These are phyloP conservation scores for Ceratopteris richardii DNA, from an alignment of 75 land plant genomes.

Conservation along the genomic window DNA sequence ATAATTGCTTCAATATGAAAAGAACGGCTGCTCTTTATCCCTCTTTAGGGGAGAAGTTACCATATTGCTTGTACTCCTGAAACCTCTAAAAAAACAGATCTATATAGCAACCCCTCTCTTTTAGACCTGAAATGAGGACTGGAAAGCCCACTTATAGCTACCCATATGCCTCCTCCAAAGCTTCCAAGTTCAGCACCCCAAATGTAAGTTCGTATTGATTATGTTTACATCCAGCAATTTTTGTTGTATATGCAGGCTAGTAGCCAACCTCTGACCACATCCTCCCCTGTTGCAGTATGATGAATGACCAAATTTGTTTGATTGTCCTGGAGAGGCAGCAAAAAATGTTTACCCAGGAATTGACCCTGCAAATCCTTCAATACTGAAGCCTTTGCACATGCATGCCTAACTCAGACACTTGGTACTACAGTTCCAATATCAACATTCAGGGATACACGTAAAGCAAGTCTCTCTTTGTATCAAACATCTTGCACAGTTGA, in stretches of 20 bases:
- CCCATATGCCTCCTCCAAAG: conserved; percentile 51
- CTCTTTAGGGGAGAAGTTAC: no score
- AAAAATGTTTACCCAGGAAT: conserved; percentile 62
- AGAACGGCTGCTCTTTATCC: no score
- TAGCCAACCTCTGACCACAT: no score
- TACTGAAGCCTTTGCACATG: conserved; percentile 46
- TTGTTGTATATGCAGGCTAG: conserved; percentile 62
- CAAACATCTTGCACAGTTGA: conserved; percentile 80
- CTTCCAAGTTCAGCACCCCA: conserved; percentile 7
- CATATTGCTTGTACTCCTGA: conserved; percentile 64
- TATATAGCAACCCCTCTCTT: conserved; percentile 84
- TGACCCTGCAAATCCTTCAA: conserved; percentile 39
- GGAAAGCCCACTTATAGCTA: conserved; percentile 50
- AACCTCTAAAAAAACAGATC: conserved; percentile 82
- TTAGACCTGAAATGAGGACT: conserved; percentile 47
- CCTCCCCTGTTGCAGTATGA: no score
- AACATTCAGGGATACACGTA: conserved; percentile 49
- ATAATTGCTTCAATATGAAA: no score
- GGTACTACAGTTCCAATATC: conserved; percentile 87
- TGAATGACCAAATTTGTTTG: no score
- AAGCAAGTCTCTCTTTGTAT: no score
- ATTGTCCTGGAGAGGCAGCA: conserved; percentile 33
- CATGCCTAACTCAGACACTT: conserved; percentile 39
- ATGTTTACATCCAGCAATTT: conserved; percentile 16
- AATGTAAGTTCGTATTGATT: conserved; percentile 1